Evolutionary conservation across 768 basidiomycete genomes (phyloP), one percentile per base, ranked within the genome.

Genomic region (Lactarius deliciosus): DNA sequence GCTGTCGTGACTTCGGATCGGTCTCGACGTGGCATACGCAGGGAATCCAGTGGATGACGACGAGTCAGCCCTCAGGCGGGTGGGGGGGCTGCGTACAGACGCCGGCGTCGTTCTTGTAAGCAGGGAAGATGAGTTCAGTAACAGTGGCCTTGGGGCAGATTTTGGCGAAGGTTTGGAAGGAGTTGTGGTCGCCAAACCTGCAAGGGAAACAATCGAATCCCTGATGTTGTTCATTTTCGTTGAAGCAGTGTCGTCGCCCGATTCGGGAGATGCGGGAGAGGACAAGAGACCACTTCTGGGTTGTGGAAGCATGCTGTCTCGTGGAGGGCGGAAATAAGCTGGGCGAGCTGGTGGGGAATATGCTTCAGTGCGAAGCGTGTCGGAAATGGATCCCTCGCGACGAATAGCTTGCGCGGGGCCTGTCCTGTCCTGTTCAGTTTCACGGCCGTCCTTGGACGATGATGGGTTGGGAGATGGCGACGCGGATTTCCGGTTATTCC

Each of bases 21-120:
- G 57, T 70, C 70, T 62, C 80, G 67, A 1, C 11, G 77, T 79
- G 67, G 86, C 86, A 15, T 85, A 87, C 20, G 87, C 69, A 1
- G 90, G 89, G 1, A 88, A 88, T 2, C 81, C 72, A 2, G 88
- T 86, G 10, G 90, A 66, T 11, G 68, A 91, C 70, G 83, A 77
- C 1, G 89, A 90, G 61, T 80, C 83, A 36, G 82, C 80, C 71
- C 80, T 81, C 32, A 54, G 72, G 66, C 13, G 69, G 63, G 34
- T 69, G 68, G 20, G 69, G 69, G 70, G 72, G 71, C 30, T 65
- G 64, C 13, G 66, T 59, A 53, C 70, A 66, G 72, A 56, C 7
- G 65, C 43, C 25, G 69, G 66, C 15, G 66, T 36, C 32, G 71
- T 50, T 43, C 70, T 69, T 36, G 65, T 45, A 13, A 75, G 71